phyloP scores from a whole-genome alignment of 192 early-diverging fungal genomes.

The Allomyces arbusculus region DNA sequence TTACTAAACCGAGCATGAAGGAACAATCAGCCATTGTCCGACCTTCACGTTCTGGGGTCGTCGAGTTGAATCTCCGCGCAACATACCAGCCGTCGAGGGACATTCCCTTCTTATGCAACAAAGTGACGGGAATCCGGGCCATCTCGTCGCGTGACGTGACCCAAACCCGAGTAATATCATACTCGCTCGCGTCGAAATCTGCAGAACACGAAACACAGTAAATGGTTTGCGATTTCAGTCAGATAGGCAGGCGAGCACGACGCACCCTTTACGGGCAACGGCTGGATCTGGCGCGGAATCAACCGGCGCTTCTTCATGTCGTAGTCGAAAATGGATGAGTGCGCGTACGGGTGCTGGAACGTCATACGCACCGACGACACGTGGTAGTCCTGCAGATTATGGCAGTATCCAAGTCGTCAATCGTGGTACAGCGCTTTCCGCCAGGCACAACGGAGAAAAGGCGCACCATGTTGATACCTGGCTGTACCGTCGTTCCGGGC shows the following conservation, averaged over 20 bases:
- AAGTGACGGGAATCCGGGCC: background rate
- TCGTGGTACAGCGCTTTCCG: too few species aligned
- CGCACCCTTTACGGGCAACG: background rate
- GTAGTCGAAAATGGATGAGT: background rate
- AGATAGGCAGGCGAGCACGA: background rate
- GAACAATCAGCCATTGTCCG: background rate
- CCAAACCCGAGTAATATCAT: background rate
- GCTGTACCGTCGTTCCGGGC: background rate
- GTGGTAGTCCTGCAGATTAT: background rate
- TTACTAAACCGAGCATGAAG: slow-evolving; percentile 1
- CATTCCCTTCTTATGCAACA: background rate
- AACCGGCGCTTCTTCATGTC: background rate
- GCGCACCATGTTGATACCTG: background rate
- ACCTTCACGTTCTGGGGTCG: background rate
- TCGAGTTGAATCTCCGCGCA: too few species aligned
- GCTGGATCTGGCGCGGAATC: background rate
- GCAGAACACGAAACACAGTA: too few species aligned
- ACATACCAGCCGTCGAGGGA: too few species aligned
- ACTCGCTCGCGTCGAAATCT: background rate
- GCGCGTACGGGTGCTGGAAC: background rate
- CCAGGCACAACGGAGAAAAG: background rate
- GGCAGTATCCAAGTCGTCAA: too few species aligned
- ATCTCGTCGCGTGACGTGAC: background rate
- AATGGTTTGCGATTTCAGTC: too few species aligned
- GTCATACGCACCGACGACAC: background rate